These are phyloP conservation scores for Boletus sp. DNA, from an alignment of 768 basidiomycete species.

Conservation along the genomic window DNA sequence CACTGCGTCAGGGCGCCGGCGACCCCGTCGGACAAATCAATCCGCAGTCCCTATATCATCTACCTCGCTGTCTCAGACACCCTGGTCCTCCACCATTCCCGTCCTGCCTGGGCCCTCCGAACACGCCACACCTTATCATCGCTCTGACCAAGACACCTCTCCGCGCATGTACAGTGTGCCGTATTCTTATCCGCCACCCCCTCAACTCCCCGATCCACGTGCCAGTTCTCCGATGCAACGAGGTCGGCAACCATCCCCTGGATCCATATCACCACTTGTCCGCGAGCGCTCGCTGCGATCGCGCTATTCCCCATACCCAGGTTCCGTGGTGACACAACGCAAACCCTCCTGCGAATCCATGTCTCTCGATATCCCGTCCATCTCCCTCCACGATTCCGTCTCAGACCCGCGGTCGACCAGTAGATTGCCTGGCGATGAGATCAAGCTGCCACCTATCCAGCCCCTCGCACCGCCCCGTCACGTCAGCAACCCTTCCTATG, in stretches of 20 bases:
- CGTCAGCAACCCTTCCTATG: constrained; percentile 41
- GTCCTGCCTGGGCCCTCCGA: constrained; percentile 26
- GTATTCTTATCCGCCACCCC: constrained; percentile 30
- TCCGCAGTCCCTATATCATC: constrained; percentile 31
- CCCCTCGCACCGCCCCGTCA: constrained; percentile 29
- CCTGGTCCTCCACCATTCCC: constrained; percentile 50
- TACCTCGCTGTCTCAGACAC: constrained; percentile 32
- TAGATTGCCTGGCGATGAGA: constrained; percentile 33
- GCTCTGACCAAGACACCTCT: constrained; percentile 23
- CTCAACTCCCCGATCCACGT: constrained; percentile 29
- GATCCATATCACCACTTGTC: constrained; percentile 23
- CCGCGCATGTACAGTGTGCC: constrained; percentile 24
- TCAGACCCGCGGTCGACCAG: constrained; percentile 24
- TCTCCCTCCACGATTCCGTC: constrained; percentile 31
- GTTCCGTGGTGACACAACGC: constrained; percentile 21
- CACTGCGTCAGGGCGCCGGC: constrained; percentile 54
- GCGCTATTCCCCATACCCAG: constrained; percentile 48
- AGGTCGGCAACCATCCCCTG: constrained; percentile 25
- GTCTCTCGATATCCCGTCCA: constrained; percentile 35
- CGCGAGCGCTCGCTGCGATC: constrained; percentile 24
- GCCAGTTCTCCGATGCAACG: constrained; percentile 32
- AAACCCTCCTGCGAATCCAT: constrained; percentile 28
- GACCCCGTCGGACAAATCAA: constrained; percentile 53
- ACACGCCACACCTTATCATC: constrained; percentile 24
- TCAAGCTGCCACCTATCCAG: constrained; percentile 42